Evolutionary conservation across 768 basidiomycete genomes (phyloP).

Genomic region (Paxillus involutus): DNA sequence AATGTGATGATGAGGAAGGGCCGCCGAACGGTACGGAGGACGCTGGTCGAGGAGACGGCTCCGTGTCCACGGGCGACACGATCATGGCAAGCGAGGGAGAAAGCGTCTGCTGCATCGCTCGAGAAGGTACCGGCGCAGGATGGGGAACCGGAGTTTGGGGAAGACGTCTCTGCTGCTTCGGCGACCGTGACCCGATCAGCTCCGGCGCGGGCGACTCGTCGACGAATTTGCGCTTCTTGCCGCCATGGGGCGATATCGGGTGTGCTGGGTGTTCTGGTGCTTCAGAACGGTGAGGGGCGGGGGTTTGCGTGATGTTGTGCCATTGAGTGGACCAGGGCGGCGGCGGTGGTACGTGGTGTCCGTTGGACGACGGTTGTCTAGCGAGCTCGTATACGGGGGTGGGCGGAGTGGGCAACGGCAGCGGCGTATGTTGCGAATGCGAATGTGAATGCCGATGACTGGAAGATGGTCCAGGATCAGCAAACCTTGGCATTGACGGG

Average conservation of each 20-base stretch:
- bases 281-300: constrained; percentile 23
- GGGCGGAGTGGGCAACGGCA: constrained; percentile 33
- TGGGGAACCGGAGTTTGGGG: constrained; percentile 33
- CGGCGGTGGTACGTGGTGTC: constrained; percentile 34
- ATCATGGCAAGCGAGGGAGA: constrained; percentile 36
- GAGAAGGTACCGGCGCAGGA: constrained; percentile 22
- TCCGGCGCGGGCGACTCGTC: constrained; percentile 29
- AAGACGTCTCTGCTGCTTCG: constrained; percentile 33
- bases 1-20: constrained; percentile 14
- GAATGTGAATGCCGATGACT: constrained; percentile 28
- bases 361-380: constrained; percentile 31
- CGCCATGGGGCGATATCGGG: constrained; percentile 29
- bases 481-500: constrained; percentile 19
- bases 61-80: constrained; percentile 32
- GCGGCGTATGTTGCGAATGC: constrained; percentile 29
- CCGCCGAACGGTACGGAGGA: constrained; percentile 23
- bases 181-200: constrained; percentile 23
- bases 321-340: constrained; percentile 35
- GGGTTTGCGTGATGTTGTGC: constrained; percentile 20
- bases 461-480: constrained; percentile 30
- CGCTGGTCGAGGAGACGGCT: constrained; percentile 32
- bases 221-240: constrained; percentile 35
- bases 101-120: constrained; percentile 34
- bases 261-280: constrained; percentile 18
- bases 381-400: constrained; percentile 34